phyloP scores from a whole-genome alignment of 2,329 filamentous ascomycete genomes.

The Colletotrichum sojae region DNA sequence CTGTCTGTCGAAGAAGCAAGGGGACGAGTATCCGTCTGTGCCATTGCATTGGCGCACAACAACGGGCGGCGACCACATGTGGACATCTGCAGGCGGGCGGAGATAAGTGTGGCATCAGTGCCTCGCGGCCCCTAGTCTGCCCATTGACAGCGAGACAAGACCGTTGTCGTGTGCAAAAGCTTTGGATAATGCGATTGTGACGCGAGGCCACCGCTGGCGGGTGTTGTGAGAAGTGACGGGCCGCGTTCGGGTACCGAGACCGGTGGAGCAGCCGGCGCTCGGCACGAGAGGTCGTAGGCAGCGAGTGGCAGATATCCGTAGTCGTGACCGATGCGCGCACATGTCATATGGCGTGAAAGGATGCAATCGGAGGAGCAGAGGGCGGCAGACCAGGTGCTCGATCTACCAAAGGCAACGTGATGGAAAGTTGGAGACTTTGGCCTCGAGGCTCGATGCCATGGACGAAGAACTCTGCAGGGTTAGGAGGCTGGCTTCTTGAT shows the following conservation, averaged over 20 bases:
- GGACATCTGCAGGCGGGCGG: constrained; percentile 38
- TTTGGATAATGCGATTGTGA: constrained; percentile 30
- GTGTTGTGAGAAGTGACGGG: constrained; percentile 23
- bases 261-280: not conserved
- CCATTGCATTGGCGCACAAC: constrained; percentile 35
- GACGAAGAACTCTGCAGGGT: no score
- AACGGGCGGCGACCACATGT: constrained; percentile 34
- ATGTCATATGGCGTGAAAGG: no score
- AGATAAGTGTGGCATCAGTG: constrained; percentile 38
- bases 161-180: constrained; percentile 18
- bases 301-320: not conserved
- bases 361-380: no score
- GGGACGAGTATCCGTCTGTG: constrained; percentile 17
- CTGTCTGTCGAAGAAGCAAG: not conserved
- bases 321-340: no score
- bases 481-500: no score
- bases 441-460: no score
- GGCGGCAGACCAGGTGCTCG: no score
- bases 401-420: no score
- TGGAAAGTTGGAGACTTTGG: no score
- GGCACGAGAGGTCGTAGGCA: not conserved
- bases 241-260: constrained; percentile 19
- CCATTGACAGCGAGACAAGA: constrained; percentile 36
- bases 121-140: constrained; percentile 24
- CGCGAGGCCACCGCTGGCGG: constrained; percentile 16